phyloP scores from a whole-genome alignment of 1,284 basidiomycete genomes.

The Cryptococcus sp. region DNA sequence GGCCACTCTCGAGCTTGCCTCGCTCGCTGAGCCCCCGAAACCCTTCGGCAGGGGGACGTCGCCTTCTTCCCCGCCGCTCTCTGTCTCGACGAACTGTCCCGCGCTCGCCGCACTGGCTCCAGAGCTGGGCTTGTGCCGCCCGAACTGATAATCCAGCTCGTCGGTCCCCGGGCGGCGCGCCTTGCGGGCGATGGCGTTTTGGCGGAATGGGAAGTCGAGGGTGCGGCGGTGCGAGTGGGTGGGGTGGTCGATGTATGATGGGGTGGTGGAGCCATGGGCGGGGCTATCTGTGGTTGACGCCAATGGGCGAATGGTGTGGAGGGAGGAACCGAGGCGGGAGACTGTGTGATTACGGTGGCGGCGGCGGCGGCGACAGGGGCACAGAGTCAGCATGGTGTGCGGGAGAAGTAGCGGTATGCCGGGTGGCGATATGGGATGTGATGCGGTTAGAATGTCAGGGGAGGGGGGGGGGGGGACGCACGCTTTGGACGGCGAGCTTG shows the following conservation, averaged over 20 bases:
- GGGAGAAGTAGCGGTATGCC: neutral
- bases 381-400: slow-evolving; percentile 1
- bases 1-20: no score
- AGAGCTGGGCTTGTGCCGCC: no score
- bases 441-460: neutral
- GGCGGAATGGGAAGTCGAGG: slow-evolving; percentile 41
- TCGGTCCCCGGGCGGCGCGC: slow-evolving; percentile 28
- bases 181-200: slow-evolving; percentile 40
- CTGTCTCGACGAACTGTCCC: neutral
- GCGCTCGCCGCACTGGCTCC: neutral
- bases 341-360: slow-evolving; percentile 23
- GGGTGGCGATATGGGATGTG: neutral
- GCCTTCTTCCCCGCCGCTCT: slow-evolving; percentile 2
- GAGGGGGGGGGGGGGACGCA: slow-evolving; percentile 2
- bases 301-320: slow-evolving; percentile 44
- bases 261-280: slow-evolving; percentile 2
- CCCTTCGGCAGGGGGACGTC: slow-evolving; percentile 12
- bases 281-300: slow-evolving; percentile 3
- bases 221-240: slow-evolving; percentile 7
- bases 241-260: neutral
- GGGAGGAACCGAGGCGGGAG: slow-evolving; percentile 35
- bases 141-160: slow-evolving; percentile 39
- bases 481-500: slow-evolving; percentile 7
- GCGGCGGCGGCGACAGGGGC: neutral
- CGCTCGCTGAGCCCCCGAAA: slow-evolving; percentile 1